Evolutionary conservation across 768 basidiomycete genomes (phyloP).

Genomic region (Macrolepiota albuminosa): DNA sequence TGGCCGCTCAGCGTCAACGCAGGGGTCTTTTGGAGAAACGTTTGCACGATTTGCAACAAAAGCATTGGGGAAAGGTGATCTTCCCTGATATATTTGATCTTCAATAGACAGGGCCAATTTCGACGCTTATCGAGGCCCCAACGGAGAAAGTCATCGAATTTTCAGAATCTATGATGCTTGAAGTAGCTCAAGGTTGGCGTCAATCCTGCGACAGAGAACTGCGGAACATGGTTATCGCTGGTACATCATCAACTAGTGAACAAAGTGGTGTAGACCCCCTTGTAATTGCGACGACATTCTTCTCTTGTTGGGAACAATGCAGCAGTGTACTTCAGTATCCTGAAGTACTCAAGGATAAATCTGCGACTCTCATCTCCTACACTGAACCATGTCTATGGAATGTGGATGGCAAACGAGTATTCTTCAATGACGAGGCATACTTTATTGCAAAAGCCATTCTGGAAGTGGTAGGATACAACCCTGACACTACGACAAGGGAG

Average conservation of each 20-base stretch:
- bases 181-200: neutral
- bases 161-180: neutral
- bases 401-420: neutral
- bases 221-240: neutral
- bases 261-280: neutral
- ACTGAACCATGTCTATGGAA: neutral
- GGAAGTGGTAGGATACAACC: conserved; percentile 4
- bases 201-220: neutral
- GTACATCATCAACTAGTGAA: neutral
- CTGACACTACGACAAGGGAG: neutral
- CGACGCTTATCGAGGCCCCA: neutral
- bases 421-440: neutral
- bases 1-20: no score
- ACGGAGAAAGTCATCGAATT: neutral
- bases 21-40: no score
- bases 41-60: no score
- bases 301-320: neutral
- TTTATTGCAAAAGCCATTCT: neutral
- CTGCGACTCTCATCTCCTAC: neutral
- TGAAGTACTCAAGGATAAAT: neutral
- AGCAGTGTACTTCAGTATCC: neutral
- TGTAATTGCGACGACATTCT: neutral
- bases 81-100: neutral
- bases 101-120: neutral
- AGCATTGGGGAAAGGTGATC: neutral